Evolutionary conservation across 805 yeast species (phyloP).

Genomic region (Peterozyma xylosa): DNA sequence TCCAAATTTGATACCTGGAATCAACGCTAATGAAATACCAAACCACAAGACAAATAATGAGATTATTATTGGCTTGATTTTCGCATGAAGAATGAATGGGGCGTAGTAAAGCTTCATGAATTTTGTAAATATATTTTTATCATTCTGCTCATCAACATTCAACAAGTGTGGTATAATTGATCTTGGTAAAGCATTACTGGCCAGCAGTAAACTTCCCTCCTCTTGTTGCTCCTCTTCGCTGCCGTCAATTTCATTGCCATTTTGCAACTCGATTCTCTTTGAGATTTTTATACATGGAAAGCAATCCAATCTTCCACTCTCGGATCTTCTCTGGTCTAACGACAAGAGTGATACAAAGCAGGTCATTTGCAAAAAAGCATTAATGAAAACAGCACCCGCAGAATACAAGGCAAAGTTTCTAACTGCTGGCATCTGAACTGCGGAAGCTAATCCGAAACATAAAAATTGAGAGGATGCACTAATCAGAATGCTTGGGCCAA

Average conservation of each 20-base stretch:
- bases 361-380: constrained; percentile 74
- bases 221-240: constrained; percentile 6
- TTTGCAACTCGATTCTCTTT: constrained; percentile 2
- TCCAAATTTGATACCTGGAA: constrained; percentile 71
- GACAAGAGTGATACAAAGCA: constrained; percentile 68
- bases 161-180: constrained; percentile 11
- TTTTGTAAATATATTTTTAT: constrained; percentile 24
- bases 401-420: constrained; percentile 87
- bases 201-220: background rate
- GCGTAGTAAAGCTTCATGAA: constrained; percentile 46
- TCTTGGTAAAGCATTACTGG: background rate
- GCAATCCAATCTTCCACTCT: constrained; percentile 51
- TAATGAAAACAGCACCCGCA: constrained; percentile 75
- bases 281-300: constrained; percentile 43
- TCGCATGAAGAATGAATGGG: constrained; percentile 45
- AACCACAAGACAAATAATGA: constrained; percentile 53
- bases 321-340: constrained; percentile 57
- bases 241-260: constrained; percentile 5
- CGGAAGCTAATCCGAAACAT: constrained; percentile 71
- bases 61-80: constrained; percentile 39
- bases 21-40: constrained; percentile 57
- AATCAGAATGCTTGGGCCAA: constrained; percentile 83
- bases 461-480: constrained; percentile 74
- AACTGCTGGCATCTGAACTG: constrained; percentile 94
- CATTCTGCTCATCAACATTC: constrained; percentile 14